Conservation (phyloP, 2,329 filamentous ascomycete genomes). For the Thermoascus crustaceus region DNA sequence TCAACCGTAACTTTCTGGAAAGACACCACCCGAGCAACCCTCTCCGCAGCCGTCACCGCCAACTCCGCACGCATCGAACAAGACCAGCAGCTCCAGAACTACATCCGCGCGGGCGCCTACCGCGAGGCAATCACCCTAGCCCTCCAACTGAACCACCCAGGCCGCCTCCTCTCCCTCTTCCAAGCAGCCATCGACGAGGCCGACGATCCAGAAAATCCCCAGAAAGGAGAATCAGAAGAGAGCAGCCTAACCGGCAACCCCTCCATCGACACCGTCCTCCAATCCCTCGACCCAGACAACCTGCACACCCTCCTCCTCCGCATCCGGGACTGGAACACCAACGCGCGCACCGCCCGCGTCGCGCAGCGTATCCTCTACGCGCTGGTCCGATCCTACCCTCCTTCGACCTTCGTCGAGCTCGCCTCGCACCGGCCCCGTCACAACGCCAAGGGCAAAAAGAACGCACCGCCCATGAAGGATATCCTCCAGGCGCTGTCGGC, state of each 20-base stretch:
- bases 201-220: slow-evolving; percentile 45
- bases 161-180: slow-evolving; percentile 75
- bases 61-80: slow-evolving; percentile 79
- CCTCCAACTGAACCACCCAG: slow-evolving; percentile 88
- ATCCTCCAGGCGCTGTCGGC: slow-evolving; percentile 78
- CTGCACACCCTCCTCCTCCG: slow-evolving; percentile 74
- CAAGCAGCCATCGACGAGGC: slow-evolving; percentile 69
- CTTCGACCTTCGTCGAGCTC: slow-evolving; percentile 64
- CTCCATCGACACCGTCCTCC: slow-evolving; percentile 73
- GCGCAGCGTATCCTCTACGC: slow-evolving; percentile 78
- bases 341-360: slow-evolving; percentile 74
- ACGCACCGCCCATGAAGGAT: slow-evolving; percentile 61
- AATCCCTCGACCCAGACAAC: slow-evolving; percentile 72
- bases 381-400: slow-evolving; percentile 72
- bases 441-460: slow-evolving; percentile 17
- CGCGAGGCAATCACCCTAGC: slow-evolving; percentile 88
- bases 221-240: slow-evolving; percentile 28
- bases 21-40: slow-evolving; percentile 77
- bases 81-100: slow-evolving; percentile 88
- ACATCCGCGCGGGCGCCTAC: slow-evolving; percentile 80
- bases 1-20: slow-evolving; percentile 93
- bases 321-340: slow-evolving; percentile 94
- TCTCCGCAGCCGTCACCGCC: slow-evolving; percentile 63
- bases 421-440: slow-evolving; percentile 30
- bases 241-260: slow-evolving; percentile 37